These are phyloP conservation scores for Alternaria triticimaculans DNA, from an alignment of 2,329 filamentous ascomycete genomes.

Conservation along the genomic window DNA sequence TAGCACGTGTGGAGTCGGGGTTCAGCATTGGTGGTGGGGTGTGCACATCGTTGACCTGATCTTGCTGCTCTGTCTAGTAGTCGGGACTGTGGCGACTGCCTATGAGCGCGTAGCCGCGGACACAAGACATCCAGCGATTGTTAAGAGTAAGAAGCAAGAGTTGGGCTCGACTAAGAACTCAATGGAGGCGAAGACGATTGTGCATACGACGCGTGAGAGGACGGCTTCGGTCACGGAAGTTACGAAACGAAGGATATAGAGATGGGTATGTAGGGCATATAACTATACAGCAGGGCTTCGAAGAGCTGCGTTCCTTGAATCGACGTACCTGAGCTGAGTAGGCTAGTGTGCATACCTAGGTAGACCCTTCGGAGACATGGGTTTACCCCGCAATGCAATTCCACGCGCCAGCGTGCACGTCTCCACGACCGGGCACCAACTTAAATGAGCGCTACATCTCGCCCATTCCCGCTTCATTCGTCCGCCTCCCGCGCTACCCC, in stretches of 20 bases:
- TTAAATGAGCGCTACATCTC: neutral
- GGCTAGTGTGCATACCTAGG: neutral
- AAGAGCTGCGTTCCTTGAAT: neutral
- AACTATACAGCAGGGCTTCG: neutral
- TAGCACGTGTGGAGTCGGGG: constrained; percentile 76
- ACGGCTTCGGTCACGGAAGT: constrained; percentile 2
- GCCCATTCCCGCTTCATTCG: neutral
- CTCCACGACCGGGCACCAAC: neutral
- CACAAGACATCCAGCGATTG: neutral
- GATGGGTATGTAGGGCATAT: neutral
- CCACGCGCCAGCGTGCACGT: neutral
- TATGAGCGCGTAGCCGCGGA: neutral
- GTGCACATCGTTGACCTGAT: constrained; percentile 64
- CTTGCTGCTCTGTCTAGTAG: neutral
- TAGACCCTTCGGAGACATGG: neutral
- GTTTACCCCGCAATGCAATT: neutral
- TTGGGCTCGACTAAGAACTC: neutral
- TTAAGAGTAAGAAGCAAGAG: neutral
- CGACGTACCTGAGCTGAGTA: neutral
- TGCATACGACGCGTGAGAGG: neutral
- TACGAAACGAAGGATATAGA: constrained; percentile 1
- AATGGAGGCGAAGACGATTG: neutral
- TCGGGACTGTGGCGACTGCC: neutral
- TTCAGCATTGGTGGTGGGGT: constrained; percentile 93
- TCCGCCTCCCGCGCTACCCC: neutral